These are phyloP conservation scores for Hypericum perforatum DNA, from an alignment of 345 rosid genomes.

Conservation along the genomic window DNA sequence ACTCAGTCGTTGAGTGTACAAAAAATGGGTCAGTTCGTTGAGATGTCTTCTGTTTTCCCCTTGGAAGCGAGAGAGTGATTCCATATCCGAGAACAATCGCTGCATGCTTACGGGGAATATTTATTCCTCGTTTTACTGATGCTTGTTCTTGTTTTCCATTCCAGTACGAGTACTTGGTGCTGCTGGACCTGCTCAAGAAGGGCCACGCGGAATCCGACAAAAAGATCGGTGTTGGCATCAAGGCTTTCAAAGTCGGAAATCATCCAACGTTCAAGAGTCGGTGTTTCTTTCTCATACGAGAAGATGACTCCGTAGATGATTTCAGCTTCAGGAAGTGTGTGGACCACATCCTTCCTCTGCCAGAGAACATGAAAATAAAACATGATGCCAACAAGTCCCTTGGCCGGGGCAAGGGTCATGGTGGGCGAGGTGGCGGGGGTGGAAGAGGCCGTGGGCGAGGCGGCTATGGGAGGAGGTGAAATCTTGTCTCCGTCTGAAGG, in stretches of 20 bases:
- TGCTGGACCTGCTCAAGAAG: constrained; percentile 67
- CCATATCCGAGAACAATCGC: too few relatives aligned
- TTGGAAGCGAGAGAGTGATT: too few relatives aligned
- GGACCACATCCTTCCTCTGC: constrained; percentile 73
- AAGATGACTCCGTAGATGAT: constrained; percentile 64
- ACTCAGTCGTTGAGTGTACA: too few relatives aligned
- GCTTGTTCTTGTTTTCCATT: constrained; percentile 8
- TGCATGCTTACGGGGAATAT: too few relatives aligned
- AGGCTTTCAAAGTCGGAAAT: constrained; percentile 54
- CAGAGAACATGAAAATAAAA: constrained; percentile 67
- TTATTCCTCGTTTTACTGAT: not conserved
- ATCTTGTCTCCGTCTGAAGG: too few relatives aligned
- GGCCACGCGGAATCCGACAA: constrained; percentile 73
- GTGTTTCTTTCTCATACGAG: constrained; percentile 77
- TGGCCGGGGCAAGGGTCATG: constrained; percentile 14
- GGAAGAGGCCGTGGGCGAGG: constrained; percentile 37
- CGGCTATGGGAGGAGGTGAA: constrained; percentile 3
- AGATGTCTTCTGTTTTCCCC: too few relatives aligned
- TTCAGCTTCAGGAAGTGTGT: constrained; percentile 98
- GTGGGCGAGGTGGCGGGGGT: constrained; percentile 44
- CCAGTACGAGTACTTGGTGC: constrained; percentile 71
- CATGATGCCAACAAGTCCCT: constrained; percentile 29
- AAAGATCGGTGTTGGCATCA: constrained; percentile 70
- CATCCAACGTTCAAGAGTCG: constrained; percentile 73
- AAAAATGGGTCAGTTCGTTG: too few relatives aligned